Conservation (phyloP, 768 basidiomycete genomes). For the Boletus barrowsii region DNA sequence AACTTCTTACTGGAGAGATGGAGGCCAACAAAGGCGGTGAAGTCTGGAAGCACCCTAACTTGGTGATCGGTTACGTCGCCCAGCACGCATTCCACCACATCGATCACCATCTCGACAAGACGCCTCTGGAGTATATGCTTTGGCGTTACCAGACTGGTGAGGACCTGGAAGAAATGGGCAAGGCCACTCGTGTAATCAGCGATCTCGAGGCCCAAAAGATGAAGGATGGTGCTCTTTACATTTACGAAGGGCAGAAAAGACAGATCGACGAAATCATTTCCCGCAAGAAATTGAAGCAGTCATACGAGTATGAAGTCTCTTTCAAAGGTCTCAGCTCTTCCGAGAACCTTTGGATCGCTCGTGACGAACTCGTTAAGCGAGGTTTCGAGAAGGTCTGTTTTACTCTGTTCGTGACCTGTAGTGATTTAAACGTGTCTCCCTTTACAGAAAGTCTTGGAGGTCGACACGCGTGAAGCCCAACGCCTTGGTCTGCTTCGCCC, state of each 20-base stretch:
- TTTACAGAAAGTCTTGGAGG: slow-evolving; percentile 86
- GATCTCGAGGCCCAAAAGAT: slow-evolving; percentile 92
- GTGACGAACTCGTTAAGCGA: slow-evolving; percentile 96
- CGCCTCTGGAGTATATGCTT: slow-evolving; percentile 97
- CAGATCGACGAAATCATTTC: slow-evolving; percentile 86
- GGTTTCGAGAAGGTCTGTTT: slow-evolving; percentile 85
- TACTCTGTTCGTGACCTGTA: neutral
- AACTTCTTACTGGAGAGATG: slow-evolving; percentile 93
- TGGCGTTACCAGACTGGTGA: slow-evolving; percentile 99
- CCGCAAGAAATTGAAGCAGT: slow-evolving; percentile 99
- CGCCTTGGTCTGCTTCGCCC: slow-evolving; percentile 92
- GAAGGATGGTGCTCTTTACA: slow-evolving; percentile 86
- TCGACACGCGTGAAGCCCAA: slow-evolving; percentile 96
- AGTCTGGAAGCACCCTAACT: slow-evolving; percentile 98
- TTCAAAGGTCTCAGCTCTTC: slow-evolving; percentile 94
- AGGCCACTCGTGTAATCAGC: slow-evolving; percentile 83
- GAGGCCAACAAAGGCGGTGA: slow-evolving; percentile 96
- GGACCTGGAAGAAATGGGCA: slow-evolving; percentile 94
- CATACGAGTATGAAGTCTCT: slow-evolving; percentile 97
- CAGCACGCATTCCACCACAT: slow-evolving; percentile 99
- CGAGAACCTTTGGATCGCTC: slow-evolving; percentile 96
- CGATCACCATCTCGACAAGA: slow-evolving; percentile 97
- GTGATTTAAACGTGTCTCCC: neutral
- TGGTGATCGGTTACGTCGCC: slow-evolving; percentile 98
- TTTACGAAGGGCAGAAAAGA: slow-evolving; percentile 94